phyloP scores from a whole-genome alignment of 2,329 filamentous ascomycete species.

The Penicillium glabrum region DNA sequence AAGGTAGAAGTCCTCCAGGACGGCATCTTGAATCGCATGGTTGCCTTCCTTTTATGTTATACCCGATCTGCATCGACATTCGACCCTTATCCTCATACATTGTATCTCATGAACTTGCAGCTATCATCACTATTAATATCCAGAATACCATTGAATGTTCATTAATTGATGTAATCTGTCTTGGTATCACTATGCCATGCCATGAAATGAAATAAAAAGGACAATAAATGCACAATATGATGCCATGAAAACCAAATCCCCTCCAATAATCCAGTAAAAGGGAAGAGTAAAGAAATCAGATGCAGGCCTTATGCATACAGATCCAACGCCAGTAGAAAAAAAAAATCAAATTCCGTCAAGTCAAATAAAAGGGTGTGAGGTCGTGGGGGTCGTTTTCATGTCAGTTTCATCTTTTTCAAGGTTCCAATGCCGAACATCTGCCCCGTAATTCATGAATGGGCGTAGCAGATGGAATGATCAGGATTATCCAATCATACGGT shows the following conservation, averaged over 20 bases:
- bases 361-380: not conserved
- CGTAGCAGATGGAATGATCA: not conserved
- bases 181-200: constrained; percentile 15
- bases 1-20: not conserved
- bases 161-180: constrained; percentile 2
- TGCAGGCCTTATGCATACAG: not conserved
- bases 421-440: not conserved
- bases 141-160: not conserved
- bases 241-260: not conserved
- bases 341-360: not conserved
- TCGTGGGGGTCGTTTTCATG: not conserved
- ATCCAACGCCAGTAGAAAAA: not conserved
- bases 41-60: constrained; percentile 5
- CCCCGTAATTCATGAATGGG: not conserved
- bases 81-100: not conserved
- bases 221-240: not conserved
- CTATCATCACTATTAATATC: not conserved
- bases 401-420: not conserved
- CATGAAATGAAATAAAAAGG: not conserved
- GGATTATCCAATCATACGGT: constrained; percentile 7
- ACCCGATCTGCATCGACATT: constrained; percentile 9
- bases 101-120: not conserved
- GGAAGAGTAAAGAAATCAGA: not conserved
- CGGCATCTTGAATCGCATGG: not conserved
- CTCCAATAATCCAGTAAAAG: not conserved